Conservation (phyloP, 805 yeast species). For the Ogataea thermomethanolica region DNA sequence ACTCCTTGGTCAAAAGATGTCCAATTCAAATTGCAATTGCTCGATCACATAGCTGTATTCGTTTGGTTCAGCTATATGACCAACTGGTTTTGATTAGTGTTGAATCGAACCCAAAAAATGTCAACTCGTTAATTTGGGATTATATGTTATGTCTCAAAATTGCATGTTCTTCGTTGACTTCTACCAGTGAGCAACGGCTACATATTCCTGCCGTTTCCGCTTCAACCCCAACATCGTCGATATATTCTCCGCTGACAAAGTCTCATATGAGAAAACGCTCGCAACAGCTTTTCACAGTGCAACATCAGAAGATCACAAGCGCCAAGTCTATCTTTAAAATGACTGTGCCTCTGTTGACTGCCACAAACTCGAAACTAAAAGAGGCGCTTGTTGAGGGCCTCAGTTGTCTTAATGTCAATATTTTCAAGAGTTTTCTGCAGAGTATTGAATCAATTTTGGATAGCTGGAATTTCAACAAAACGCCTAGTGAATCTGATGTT, state of each 20-base stretch:
- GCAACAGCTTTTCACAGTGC: constrained; percentile 74
- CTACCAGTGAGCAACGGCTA: constrained; percentile 81
- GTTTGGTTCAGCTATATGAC: constrained; percentile 83
- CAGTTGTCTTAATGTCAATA: constrained; percentile 85
- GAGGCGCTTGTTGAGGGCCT: constrained; percentile 90
- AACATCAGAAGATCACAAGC: constrained; percentile 88
- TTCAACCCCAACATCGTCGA: constrained; percentile 14
- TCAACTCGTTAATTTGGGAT: constrained; percentile 33
- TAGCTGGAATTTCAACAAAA: constrained; percentile 50
- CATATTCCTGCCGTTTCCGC: constrained; percentile 44
- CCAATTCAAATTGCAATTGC: constrained; percentile 94
- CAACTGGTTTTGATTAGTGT: constrained; percentile 55
- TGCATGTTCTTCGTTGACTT: constrained; percentile 87
- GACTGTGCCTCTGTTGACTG: constrained; percentile 76
- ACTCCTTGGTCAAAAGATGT: constrained; percentile 68
- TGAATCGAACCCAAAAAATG: constrained; percentile 24
- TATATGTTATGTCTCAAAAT: constrained; percentile 75
- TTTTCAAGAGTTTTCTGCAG: constrained; percentile 77
- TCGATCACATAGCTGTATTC: constrained; percentile 82
- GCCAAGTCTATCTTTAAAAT: constrained; percentile 85
- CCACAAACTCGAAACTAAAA: constrained; percentile 63
- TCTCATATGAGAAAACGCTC: constrained; percentile 74
- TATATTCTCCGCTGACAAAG: constrained; percentile 44
- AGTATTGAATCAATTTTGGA: constrained; percentile 60
- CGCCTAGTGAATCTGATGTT: constrained; percentile 17